Evolutionary conservation across 2,329 filamentous ascomycete species (phyloP), one percentile per base, ranked within the genome.

Genomic region (Fusarium kyushuense): DNA sequence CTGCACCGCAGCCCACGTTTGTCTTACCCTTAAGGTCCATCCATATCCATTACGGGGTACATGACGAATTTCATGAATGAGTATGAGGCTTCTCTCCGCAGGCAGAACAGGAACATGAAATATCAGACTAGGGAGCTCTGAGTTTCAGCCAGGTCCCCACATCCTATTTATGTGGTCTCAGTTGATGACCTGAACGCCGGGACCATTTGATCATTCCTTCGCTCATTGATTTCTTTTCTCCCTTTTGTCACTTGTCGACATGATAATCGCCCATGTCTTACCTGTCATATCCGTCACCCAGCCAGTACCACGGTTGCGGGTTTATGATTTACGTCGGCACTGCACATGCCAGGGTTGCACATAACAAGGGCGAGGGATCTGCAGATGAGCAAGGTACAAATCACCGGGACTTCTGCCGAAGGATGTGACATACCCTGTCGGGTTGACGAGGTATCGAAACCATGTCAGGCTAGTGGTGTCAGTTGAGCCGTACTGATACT

Each of bases 111-210:
- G 27, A 51, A 61, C 29, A 46, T 61, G 52, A 63, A 53, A 43
- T 30, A 63, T 55, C 35, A 47, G 29, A 29, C 62, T 66, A 54
- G 65, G 65, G 65, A 69, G 65, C 43, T 46, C 46, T 29, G 27
- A 33, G 21, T 58, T 13, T 43, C 35, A 42, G 23, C 33, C 35
- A 47, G 21, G 58, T 17, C 46, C 32, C 48, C 57, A 67, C 56
- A 41, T 43, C 19, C 35, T 16, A 52, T 57, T 53, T 46, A 54
- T 27, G 52, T 19, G 7, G 66, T 70, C 62, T 67, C 66, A 69
- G 62, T 67, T 70, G 49, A 52, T 9, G 43, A 69, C 66, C 66
- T 69, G 62, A 69, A 67, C 41, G 62, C 30, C 49, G 66, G 66
- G 58, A 63, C 63, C 43, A 57, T 54, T 41, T 25, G 33, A 16